phyloP scores from a whole-genome alignment of 2,329 filamentous ascomycete species.

The Fusarium sp. region DNA sequence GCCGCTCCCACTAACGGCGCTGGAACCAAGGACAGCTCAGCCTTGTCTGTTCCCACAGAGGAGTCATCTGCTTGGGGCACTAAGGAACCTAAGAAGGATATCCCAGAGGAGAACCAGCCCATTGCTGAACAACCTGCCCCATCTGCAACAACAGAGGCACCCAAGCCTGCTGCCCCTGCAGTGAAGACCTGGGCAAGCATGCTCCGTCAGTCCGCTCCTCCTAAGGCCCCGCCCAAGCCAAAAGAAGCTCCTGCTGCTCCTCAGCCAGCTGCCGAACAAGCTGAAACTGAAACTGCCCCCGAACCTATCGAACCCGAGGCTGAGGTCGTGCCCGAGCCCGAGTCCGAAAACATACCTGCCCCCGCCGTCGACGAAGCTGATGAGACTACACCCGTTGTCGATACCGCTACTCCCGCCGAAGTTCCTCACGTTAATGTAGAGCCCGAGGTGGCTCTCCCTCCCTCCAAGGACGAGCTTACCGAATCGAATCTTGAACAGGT shows the following conservation, averaged over 20 bases:
- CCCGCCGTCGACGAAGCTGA: constrained; percentile 41
- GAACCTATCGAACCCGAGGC: constrained; percentile 49
- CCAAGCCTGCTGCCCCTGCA: constrained; percentile 52
- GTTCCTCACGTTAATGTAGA: constrained; percentile 43
- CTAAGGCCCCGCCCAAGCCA: constrained; percentile 66
- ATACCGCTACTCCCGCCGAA: constrained; percentile 43
- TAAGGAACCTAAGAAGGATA: constrained; percentile 49
- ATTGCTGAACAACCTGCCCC: constrained; percentile 45
- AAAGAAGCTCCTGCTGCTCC: constrained; percentile 59
- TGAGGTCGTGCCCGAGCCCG: constrained; percentile 43
- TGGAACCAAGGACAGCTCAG: constrained; percentile 62
- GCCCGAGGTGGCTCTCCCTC: constrained; percentile 62
- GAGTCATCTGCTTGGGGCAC: constrained; percentile 67
- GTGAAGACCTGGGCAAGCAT: constrained; percentile 80
- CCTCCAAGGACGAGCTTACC: constrained; percentile 84
- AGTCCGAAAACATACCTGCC: constrained; percentile 48
- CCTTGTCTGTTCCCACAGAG: constrained; percentile 73
- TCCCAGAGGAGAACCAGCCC: constrained; percentile 47
- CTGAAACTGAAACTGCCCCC: constrained; percentile 49
- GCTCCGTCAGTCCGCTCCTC: constrained; percentile 68
- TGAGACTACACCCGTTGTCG: constrained; percentile 45
- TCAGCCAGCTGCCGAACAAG: constrained; percentile 49
- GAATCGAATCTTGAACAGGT: constrained; percentile 93
- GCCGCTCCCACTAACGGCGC: constrained; percentile 68
- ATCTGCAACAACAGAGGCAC: constrained; percentile 48